Base-by-base conservation (phyloP, 2,329 filamentous ascomycete genomes). In the Colletotrichum sp. region DNA sequence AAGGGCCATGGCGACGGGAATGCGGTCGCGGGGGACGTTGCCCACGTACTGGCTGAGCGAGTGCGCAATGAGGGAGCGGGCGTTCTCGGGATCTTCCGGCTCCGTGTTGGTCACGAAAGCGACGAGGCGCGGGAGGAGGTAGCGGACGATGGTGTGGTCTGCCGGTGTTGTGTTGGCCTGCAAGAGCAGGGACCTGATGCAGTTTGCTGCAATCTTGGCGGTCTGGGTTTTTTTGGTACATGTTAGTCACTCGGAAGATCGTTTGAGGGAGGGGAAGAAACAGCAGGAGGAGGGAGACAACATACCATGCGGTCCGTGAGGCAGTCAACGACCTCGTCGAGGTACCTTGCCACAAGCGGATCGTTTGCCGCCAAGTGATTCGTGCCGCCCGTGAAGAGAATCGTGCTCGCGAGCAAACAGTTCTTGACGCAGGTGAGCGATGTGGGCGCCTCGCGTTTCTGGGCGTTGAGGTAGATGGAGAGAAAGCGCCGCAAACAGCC, bases 391-490 rank as follows among this genome's bases (percentile, higher is more conserved):
- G 95, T 98, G 76, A 99, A 93, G 10, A 99, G 90, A 75, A 99
- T 94, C 0, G 97, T 98, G 62, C 94, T 93, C 1, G 96, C 95
- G 64, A 99, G 89, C 7, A 99, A 91, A 6, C 94, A 94, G 81
- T 98, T 99, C 87, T 97, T 98, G 81, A 98, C 96, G 83, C 96
- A 98, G 2, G 94, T 88, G 28, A 99, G 88, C 5, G 96, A 95
- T 7, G 94, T 93, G 25, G 96, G 93, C 10, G 84, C 85, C 80
- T 96, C 94, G 55, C 94, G 91, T 82, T 93, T 94, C 84, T 96
- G 94, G 0, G 93, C 93, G 78, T 94, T 89, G 27, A 94, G 88
- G 78, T 96, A 92, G 70, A 97, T 97, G 22, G 93, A 91, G 28
- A 98, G 86, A 87, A 98, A 97, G 7, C 95, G 93, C 34, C 94